Percentiles rank a stretch among this genome's conserved stretches.
Evolutionary conservation across 352 stramenopile genomes (phyloP).

Genomic region (Phytophthora capsici): DNA sequence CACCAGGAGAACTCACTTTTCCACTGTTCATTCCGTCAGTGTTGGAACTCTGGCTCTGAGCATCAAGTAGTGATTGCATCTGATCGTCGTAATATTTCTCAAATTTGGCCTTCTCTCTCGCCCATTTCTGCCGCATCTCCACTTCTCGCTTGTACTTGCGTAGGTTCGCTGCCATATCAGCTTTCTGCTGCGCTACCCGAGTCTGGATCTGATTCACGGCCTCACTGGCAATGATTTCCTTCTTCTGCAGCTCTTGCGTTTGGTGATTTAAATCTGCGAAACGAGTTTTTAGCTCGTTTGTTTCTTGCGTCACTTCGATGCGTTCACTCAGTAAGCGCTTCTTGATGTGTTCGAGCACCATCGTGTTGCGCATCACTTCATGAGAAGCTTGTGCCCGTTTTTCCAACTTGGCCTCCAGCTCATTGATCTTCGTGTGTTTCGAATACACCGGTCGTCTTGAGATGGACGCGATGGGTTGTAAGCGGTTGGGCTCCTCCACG

Average conservation of each 20-base stretch:
- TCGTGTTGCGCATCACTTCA: slow-evolving; percentile 61
- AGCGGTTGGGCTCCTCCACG: slow-evolving; percentile 53
- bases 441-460: slow-evolving; percentile 82
- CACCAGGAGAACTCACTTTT: slow-evolving; percentile 1
- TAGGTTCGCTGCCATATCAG: slow-evolving; percentile 63
- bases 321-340: slow-evolving; percentile 69
- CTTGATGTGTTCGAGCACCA: slow-evolving; percentile 86
- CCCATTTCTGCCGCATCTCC: slow-evolving; percentile 77
- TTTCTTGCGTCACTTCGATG: slow-evolving; percentile 51
- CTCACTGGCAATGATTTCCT: slow-evolving; percentile 73
- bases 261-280: slow-evolving; percentile 68
- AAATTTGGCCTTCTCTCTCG: slow-evolving; percentile 82
- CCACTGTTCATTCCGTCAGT: neutral
- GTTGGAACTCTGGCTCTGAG: slow-evolving; percentile 4
- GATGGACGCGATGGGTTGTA: slow-evolving; percentile 79
- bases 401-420: slow-evolving; percentile 72
- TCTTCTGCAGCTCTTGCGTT: slow-evolving; percentile 81
- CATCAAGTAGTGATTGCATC: slow-evolving; percentile 42
- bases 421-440: slow-evolving; percentile 85
- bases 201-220: slow-evolving; percentile 77
- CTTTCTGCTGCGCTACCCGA: slow-evolving; percentile 70
- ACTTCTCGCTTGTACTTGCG: slow-evolving; percentile 76
- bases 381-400: slow-evolving; percentile 62
- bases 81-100: slow-evolving; percentile 88
- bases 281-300: slow-evolving; percentile 68